Evolutionary conservation across 148 eudicot species (phyloP).

Genomic region (Nyssa sinensis): DNA sequence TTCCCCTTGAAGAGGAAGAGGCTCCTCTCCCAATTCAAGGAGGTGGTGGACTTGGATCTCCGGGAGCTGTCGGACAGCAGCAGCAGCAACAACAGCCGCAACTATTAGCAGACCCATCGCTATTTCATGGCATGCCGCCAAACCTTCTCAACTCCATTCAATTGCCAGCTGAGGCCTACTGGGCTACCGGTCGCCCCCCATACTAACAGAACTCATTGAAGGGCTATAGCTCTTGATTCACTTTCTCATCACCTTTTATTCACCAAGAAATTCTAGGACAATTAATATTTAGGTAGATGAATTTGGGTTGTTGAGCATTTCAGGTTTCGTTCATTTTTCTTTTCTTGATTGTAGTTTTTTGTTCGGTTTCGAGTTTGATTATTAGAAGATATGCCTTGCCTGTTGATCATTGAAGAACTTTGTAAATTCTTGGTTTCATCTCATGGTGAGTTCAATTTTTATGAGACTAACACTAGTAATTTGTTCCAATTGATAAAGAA

Average conservation of each 20-base stretch:
- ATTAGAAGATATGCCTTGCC: not conserved
- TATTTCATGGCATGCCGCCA: conserved; percentile 73
- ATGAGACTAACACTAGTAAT: conserved; percentile 1
- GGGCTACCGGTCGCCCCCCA: conserved; percentile 54
- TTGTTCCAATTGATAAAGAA: not conserved
- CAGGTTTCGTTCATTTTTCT: conserved; percentile 8
- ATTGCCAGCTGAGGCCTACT: conserved; percentile 53
- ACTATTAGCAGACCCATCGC: conserved; percentile 35
- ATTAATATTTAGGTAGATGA: conserved; percentile 10
- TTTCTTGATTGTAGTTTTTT: not conserved
- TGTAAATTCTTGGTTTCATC: conserved; percentile 12
- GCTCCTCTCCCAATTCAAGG: conserved; percentile 35
- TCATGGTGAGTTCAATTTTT: conserved; percentile 2
- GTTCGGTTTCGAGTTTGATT: conserved; percentile 1
- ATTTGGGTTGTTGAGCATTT: conserved; percentile 13
- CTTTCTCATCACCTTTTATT: not conserved
- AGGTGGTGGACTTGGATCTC: conserved; percentile 36
- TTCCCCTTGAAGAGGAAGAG: conserved; percentile 79
- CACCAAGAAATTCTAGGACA: not conserved
- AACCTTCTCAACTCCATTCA: conserved; percentile 65
- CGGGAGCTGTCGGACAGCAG: conserved; percentile 31
- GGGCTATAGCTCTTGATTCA: not conserved
- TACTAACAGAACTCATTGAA: conserved; percentile 16
- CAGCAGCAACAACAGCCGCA: conserved; percentile 30
- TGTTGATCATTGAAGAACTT: not conserved